Evolutionary conservation across 2,329 filamentous ascomycete genomes (phyloP).

Genomic region (Graphiopsis chlorocephala): DNA sequence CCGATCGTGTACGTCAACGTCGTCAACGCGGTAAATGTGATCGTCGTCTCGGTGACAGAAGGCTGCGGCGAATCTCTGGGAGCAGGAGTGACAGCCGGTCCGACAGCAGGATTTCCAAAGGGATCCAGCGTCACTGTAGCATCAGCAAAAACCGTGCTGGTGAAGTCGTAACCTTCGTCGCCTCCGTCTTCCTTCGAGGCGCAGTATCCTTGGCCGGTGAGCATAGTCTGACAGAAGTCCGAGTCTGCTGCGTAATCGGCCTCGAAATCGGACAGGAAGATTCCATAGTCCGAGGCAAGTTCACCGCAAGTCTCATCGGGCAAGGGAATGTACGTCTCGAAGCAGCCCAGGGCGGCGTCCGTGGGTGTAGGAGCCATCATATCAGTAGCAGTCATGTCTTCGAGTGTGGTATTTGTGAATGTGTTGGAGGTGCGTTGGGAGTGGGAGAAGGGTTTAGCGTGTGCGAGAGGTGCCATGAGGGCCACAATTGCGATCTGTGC

Average conservation of each 20-base stretch:
- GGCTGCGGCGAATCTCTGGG: not conserved
- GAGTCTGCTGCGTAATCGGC: conserved; percentile 18
- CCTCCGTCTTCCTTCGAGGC: conserved; percentile 1
- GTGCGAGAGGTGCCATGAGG: conserved; percentile 9
- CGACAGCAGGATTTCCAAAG: conserved; percentile 8
- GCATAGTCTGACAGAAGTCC: conserved; percentile 18
- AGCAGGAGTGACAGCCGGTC: conserved; percentile 11
- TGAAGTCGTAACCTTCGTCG: not conserved
- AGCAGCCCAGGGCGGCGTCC: conserved; percentile 3
- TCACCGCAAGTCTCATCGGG: conserved; percentile 20
- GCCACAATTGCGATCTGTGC: conserved; percentile 7
- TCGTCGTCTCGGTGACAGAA: not conserved
- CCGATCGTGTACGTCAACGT: conserved; percentile 18
- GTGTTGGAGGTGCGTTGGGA: conserved; percentile 14
- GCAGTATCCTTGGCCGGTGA: conserved; percentile 21
- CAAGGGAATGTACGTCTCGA: conserved; percentile 9
- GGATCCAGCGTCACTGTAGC: conserved; percentile 14
- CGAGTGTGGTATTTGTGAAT: conserved; percentile 11
- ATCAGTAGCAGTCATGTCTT: conserved; percentile 12
- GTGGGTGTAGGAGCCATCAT: conserved; percentile 8
- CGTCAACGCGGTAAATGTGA: conserved; percentile 6
- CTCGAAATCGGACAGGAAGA: conserved; percentile 20
- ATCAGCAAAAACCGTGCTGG: conserved; percentile 10
- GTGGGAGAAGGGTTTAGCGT: conserved; percentile 8
- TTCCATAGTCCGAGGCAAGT: conserved; percentile 18